Conservation (phyloP, 495 filamentous ascomycete species). For the Penicillium crystallinum region DNA sequence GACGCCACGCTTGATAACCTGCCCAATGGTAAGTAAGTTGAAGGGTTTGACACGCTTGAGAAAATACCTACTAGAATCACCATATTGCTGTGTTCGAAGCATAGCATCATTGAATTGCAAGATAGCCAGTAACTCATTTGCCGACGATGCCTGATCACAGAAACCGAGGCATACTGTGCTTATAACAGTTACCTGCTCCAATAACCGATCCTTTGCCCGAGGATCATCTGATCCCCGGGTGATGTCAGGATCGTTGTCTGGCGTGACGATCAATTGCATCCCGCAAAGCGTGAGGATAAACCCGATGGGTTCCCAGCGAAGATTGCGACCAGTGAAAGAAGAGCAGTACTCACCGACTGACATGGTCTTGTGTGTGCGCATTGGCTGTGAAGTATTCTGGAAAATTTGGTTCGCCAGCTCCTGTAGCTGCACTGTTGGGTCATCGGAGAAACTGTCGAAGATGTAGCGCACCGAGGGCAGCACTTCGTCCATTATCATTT, state of each 20-base stretch:
- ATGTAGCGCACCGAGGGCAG: conserved; percentile 23
- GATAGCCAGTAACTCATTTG: conserved; percentile 46
- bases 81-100: conserved; percentile 42
- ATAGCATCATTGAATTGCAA: conserved; percentile 41
- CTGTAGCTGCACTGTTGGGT: conserved; percentile 27
- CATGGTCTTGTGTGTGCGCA: conserved; percentile 27
- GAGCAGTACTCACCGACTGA: conserved; percentile 32
- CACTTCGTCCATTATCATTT: conserved; percentile 23
- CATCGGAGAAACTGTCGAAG: conserved; percentile 19
- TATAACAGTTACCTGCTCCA: conserved; percentile 36
- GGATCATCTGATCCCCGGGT: conserved; percentile 15
- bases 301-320: conserved; percentile 58
- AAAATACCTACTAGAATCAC: conserved; percentile 46
- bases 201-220: conserved; percentile 24
- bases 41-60: neutral
- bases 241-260: conserved; percentile 34
- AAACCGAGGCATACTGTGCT: conserved; percentile 42
- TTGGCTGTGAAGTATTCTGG: conserved; percentile 28
- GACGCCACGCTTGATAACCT: conserved; percentile 51
- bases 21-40: conserved; percentile 2
- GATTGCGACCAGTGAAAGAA: conserved; percentile 45
- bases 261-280: conserved; percentile 33
- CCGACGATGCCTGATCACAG: conserved; percentile 40
- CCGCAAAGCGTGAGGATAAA: conserved; percentile 48
- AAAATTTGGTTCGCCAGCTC: conserved; percentile 29